Conservation (phyloP, 2,329 filamentous ascomycete species). For the Penicillium fuscoglaucum region DNA sequence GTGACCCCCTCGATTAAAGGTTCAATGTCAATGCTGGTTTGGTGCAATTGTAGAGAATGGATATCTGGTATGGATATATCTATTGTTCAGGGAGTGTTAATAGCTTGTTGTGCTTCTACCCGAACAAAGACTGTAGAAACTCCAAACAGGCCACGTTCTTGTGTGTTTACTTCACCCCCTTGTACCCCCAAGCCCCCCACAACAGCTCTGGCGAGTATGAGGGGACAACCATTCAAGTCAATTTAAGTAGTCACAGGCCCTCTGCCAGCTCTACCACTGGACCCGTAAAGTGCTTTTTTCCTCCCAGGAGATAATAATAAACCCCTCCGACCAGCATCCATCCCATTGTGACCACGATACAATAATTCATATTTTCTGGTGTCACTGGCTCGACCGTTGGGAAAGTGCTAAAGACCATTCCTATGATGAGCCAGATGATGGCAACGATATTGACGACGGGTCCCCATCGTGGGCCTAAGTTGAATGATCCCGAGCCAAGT, state of each 20-base stretch:
- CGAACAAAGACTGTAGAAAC: not conserved
- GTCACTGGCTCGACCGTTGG: constrained; percentile 23
- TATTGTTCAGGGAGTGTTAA: not conserved
- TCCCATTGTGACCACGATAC: constrained; percentile 21
- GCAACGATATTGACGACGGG: constrained; percentile 17
- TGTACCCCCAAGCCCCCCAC: not conserved
- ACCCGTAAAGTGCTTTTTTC: constrained; percentile 18
- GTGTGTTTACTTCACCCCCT: too few relatives aligned
- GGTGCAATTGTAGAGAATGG: not conserved
- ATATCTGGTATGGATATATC: not conserved
- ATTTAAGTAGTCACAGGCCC: constrained; percentile 8
- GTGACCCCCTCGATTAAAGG: too few relatives aligned
- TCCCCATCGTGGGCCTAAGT: constrained; percentile 16
- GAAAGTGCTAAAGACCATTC: constrained; percentile 25
- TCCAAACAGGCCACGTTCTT: not conserved
- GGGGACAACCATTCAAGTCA: not conserved
- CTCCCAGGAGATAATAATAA: constrained; percentile 19
- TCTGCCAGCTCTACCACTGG: constrained; percentile 18
- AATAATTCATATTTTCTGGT: constrained; percentile 24
- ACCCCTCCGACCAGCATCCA: constrained; percentile 20
- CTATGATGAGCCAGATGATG: constrained; percentile 18
- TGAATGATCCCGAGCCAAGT: constrained; percentile 11
- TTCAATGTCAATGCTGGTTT: not conserved
- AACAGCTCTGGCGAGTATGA: not conserved
- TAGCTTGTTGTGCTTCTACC: not conserved